Conservation (phyloP, 2,329 filamentous ascomycete genomes). For the Plenodomus biglobosus region DNA sequence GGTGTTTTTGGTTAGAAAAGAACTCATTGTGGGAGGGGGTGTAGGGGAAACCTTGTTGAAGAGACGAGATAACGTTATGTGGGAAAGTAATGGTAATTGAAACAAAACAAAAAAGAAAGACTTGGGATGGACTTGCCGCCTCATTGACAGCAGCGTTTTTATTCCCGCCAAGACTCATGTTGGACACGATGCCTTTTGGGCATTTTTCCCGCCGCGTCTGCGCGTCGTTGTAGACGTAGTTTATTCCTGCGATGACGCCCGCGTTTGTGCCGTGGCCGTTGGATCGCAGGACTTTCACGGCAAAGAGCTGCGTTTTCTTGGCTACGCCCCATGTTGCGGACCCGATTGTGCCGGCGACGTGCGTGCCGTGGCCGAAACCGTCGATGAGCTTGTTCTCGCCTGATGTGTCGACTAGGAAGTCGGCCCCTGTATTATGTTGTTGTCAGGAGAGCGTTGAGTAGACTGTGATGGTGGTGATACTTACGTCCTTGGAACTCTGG, state of each 20-base stretch:
- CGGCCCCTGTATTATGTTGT: slow-evolving; percentile 20
- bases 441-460: background rate
- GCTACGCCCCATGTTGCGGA: slow-evolving; percentile 37
- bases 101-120: background rate
- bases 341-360: slow-evolving; percentile 39
- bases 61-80: no score
- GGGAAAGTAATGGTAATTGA: slow-evolving; percentile 20
- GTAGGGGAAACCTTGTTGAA: no score
- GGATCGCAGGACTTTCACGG: slow-evolving; percentile 42
- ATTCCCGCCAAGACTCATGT: slow-evolving; percentile 40
- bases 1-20: no score
- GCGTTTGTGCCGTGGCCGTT: slow-evolving; percentile 28
- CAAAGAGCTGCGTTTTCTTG: slow-evolving; percentile 39
- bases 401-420: slow-evolving; percentile 31
- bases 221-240: slow-evolving; percentile 22
- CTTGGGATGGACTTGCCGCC: slow-evolving; percentile 16
- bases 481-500: slow-evolving; percentile 41
- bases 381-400: slow-evolving; percentile 26
- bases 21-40: no score
- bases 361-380: slow-evolving; percentile 41
- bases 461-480: slow-evolving; percentile 6
- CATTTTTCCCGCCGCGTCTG: slow-evolving; percentile 14
- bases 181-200: slow-evolving; percentile 36
- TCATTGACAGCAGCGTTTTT: slow-evolving; percentile 28
- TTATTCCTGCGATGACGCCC: slow-evolving; percentile 35